These are phyloP conservation scores for Blepharisma japonicum DNA, from an alignment of 73 alveolate species.

Conservation along the genomic window DNA sequence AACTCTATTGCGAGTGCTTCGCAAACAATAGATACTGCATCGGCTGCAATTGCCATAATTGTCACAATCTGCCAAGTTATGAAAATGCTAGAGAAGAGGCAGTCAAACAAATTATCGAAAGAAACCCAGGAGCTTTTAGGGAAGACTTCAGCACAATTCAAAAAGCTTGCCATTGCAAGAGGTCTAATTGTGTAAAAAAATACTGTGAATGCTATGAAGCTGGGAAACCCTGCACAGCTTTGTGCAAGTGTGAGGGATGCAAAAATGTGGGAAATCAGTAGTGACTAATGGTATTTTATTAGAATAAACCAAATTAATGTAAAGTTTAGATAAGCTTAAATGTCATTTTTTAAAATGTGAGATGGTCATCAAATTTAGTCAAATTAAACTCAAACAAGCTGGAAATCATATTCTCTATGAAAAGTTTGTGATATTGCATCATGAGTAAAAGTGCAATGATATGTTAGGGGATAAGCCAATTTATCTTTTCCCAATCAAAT, in stretches of 20 bases:
- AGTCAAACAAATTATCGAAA: neutral
- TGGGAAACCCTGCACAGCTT: constrained; percentile 36
- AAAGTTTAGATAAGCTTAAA: no score
- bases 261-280: neutral
- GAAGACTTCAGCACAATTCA: neutral
- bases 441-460: no score
- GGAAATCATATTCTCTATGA: no score
- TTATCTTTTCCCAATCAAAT: no score
- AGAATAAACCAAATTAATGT: no score
- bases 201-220: constrained; percentile 43
- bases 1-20: constrained; percentile 19
- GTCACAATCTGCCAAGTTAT: neutral
- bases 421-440: no score
- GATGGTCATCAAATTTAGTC: no score
- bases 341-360: no score
- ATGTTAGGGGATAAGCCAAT: no score
- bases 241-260: constrained; percentile 33
- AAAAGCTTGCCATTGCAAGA: constrained; percentile 38
- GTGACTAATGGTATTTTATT: no score
- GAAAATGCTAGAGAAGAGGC: neutral
- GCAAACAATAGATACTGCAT: neutral
- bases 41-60: constrained; percentile 12
- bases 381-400: no score
- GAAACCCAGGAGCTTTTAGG: constrained; percentile 26
- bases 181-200: constrained; percentile 40